These are phyloP conservation scores for Sordaria brevicollis DNA, from an alignment of 495 filamentous ascomycete genomes.

Conservation along the genomic window DNA sequence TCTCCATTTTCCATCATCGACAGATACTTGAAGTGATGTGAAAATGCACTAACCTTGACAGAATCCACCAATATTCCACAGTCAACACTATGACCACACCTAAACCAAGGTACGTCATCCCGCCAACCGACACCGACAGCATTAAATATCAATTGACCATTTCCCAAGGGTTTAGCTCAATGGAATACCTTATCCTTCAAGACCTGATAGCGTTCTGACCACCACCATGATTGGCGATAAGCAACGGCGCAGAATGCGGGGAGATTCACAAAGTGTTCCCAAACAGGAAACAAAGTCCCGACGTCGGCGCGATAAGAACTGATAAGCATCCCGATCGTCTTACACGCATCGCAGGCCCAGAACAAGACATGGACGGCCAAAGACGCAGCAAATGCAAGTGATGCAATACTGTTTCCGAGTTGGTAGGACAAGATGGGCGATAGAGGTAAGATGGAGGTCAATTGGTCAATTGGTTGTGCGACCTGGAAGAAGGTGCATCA, in stretches of 20 bases:
- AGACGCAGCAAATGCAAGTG: neutral
- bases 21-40: no score
- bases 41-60: no score
- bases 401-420: neutral
- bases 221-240: neutral
- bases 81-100: neutral
- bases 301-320: neutral
- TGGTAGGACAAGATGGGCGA: neutral
- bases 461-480: neutral
- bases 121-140: neutral
- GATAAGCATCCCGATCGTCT: neutral
- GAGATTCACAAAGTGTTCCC: neutral
- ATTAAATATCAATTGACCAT: neutral
- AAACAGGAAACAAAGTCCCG: slow-evolving; percentile 12
- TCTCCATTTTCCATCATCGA: no score
- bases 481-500: neutral
- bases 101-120: neutral
- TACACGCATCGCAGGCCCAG: slow-evolving; percentile 1
- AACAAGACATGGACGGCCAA: neutral
- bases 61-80: no score
- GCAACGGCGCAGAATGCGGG: neutral
- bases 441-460: neutral
- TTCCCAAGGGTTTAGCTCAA: neutral
- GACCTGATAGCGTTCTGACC: neutral
- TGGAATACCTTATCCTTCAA: neutral